Percentiles rank a stretch among this genome's conserved stretches.
Conservation (phyloP, 768 basidiomycete species). For the Clitopilus hobsonii region DNA sequence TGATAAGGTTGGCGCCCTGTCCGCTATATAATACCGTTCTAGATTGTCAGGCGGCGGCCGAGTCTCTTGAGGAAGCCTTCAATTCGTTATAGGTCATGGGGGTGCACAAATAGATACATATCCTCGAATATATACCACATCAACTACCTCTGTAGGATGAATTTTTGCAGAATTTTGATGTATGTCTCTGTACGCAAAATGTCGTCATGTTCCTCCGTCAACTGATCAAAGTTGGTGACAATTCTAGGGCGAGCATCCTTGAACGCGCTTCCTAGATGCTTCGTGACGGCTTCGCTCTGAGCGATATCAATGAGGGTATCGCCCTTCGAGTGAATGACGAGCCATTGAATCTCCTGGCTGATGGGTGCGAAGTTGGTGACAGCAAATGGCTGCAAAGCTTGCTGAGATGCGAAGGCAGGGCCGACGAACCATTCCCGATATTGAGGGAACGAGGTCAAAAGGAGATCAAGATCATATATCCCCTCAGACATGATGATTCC, state of each 20-base stretch:
- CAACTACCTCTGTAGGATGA: slow-evolving; percentile 24
- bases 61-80: slow-evolving; percentile 58
- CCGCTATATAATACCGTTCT: slow-evolving; percentile 82
- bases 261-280: slow-evolving; percentile 39
- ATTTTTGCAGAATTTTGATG: slow-evolving; percentile 37
- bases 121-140: background rate
- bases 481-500: slow-evolving; percentile 70
- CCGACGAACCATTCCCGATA: slow-evolving; percentile 71
- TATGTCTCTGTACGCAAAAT: slow-evolving; percentile 41
- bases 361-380: slow-evolving; percentile 36
- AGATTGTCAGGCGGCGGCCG: slow-evolving; percentile 72
- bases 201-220: slow-evolving; percentile 51
- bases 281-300: slow-evolving; percentile 60
- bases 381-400: slow-evolving; percentile 46
- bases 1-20: slow-evolving; percentile 83
- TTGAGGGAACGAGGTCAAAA: slow-evolving; percentile 59
- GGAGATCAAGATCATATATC: slow-evolving; percentile 67
- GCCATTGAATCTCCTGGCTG: slow-evolving; percentile 46
- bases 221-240: slow-evolving; percentile 28
- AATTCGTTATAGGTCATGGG: slow-evolving; percentile 10
- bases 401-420: slow-evolving; percentile 49
- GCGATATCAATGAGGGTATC: slow-evolving; percentile 61
- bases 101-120: background rate
- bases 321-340: slow-evolving; percentile 69
- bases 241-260: slow-evolving; percentile 17